Conservation (phyloP, 2,329 filamentous ascomycete genomes). For the Metarhizium rileyi region DNA sequence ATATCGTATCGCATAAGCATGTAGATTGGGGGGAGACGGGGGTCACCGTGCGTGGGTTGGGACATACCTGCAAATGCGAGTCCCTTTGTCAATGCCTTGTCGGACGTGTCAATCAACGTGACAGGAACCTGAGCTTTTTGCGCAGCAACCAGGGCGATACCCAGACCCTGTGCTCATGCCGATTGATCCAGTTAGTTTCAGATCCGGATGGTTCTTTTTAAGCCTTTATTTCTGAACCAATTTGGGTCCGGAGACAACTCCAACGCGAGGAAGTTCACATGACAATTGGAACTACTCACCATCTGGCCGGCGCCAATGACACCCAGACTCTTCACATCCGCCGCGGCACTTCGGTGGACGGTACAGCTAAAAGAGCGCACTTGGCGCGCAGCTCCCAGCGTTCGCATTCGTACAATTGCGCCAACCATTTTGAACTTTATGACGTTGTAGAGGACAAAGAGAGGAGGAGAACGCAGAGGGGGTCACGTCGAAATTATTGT, state of each 20-base stretch:
- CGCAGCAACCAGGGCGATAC: constrained; percentile 90
- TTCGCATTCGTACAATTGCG: constrained; percentile 28
- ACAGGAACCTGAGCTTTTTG: constrained; percentile 77
- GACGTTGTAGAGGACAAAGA: background rate
- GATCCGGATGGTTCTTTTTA: constrained; percentile 1
- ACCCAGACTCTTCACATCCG: constrained; percentile 76
- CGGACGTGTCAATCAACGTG: constrained; percentile 72
- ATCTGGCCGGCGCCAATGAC: constrained; percentile 95
- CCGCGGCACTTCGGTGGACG: constrained; percentile 47
- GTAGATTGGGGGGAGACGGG: background rate
- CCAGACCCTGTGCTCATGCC: constrained; percentile 57
- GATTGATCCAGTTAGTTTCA: constrained; percentile 11
- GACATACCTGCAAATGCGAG: constrained; percentile 70
- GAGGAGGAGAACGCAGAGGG: constrained; percentile 2
- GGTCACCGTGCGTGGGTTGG: background rate
- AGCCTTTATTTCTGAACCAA: background rate
- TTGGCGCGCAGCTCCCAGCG: constrained; percentile 27
- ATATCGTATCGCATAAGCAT: background rate
- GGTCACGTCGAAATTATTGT: constrained; percentile 8
- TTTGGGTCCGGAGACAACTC: background rate
- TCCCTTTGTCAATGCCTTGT: constrained; percentile 80
- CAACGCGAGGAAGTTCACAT: background rate
- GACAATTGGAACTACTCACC: constrained; percentile 39
- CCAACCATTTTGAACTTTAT: constrained; percentile 26
- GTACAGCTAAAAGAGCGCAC: constrained; percentile 61